Evolutionary conservation across 768 basidiomycete species (phyloP).

Genomic region (Butyriboletus loyo): DNA sequence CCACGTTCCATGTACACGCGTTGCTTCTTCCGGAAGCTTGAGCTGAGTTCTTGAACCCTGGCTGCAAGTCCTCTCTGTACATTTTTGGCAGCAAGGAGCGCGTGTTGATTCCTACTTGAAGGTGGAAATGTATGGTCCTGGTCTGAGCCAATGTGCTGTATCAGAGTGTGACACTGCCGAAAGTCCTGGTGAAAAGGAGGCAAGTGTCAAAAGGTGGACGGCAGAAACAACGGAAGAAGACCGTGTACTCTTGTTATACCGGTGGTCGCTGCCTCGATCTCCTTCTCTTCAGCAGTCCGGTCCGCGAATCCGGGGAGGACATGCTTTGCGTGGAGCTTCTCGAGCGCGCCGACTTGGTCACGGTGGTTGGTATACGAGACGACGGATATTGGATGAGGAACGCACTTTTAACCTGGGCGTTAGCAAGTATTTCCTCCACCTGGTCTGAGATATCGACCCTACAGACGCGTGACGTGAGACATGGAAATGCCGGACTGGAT

Average conservation of each 20-base stretch:
- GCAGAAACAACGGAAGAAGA: slow-evolving; percentile 9
- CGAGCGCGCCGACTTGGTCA: slow-evolving; percentile 73
- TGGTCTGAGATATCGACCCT: slow-evolving; percentile 95
- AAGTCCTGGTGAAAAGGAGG: slow-evolving; percentile 31
- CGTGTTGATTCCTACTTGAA: slow-evolving; percentile 42
- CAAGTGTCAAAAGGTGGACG: slow-evolving; percentile 4
- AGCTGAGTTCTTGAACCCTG: slow-evolving; percentile 90
- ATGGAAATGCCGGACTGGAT: background rate
- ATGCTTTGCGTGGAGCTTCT: slow-evolving; percentile 95
- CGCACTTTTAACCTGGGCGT: slow-evolving; percentile 77
- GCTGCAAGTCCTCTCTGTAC: slow-evolving; percentile 96
- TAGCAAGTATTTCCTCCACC: slow-evolving; percentile 74
- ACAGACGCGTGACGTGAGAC: slow-evolving; percentile 16
- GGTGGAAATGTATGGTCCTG: slow-evolving; percentile 66
- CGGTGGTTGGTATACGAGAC: slow-evolving; percentile 13
- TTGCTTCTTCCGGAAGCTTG: slow-evolving; percentile 94
- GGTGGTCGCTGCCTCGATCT: slow-evolving; percentile 82
- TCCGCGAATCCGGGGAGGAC: slow-evolving; percentile 95
- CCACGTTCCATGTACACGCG: slow-evolving; percentile 97
- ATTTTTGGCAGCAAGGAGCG: slow-evolving; percentile 78
- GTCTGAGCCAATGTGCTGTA: slow-evolving; percentile 65
- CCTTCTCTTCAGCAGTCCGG: slow-evolving; percentile 88
- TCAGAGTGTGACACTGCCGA: slow-evolving; percentile 44
- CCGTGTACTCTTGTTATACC: slow-evolving; percentile 80
- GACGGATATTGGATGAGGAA: slow-evolving; percentile 10